phyloP scores from a whole-genome alignment of 2,329 filamentous ascomycete genomes.

The Cercospora canescens region DNA sequence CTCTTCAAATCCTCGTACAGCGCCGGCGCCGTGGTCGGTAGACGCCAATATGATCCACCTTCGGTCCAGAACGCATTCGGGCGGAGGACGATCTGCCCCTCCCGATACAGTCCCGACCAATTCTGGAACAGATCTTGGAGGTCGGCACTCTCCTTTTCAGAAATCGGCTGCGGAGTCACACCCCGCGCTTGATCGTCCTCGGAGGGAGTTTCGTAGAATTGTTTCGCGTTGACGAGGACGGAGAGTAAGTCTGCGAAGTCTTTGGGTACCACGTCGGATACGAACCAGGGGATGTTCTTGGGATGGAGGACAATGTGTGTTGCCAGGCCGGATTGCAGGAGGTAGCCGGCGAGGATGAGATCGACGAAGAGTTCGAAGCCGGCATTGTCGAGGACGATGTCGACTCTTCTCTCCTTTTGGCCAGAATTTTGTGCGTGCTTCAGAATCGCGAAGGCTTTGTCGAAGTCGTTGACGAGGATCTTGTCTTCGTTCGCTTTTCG shows the following conservation, averaged over 20 bases:
- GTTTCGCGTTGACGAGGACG: constrained; percentile 72
- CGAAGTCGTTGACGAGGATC: constrained; percentile 85
- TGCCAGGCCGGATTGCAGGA: constrained; percentile 80
- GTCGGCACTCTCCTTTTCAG: constrained; percentile 65
- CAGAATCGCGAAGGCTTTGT: constrained; percentile 68
- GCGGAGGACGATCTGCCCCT: constrained; percentile 79
- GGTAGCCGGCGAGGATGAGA: constrained; percentile 84
- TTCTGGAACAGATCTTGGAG: constrained; percentile 77
- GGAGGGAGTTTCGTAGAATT: constrained; percentile 74
- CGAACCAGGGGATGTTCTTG: constrained; percentile 97
- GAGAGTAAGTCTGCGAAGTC: constrained; percentile 84
- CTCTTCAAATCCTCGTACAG: constrained; percentile 76
- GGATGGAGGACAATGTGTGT: constrained; percentile 87
- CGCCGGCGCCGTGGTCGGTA: constrained; percentile 67
- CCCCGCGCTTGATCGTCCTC: constrained; percentile 61
- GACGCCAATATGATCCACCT: constrained; percentile 81
- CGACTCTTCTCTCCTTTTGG: constrained; percentile 70
- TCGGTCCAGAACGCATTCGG: constrained; percentile 92
- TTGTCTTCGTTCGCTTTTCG: constrained; percentile 87
- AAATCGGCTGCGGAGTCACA: constrained; percentile 62
- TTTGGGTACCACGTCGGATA: constrained; percentile 85
- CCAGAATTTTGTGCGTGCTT: constrained; percentile 64
- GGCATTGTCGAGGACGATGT: constrained; percentile 95
- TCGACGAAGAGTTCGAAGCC: constrained; percentile 98
- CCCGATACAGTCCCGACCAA: constrained; percentile 76